Conservation (phyloP, 2,329 filamentous ascomycete species). For the Phialocephala sp. region DNA sequence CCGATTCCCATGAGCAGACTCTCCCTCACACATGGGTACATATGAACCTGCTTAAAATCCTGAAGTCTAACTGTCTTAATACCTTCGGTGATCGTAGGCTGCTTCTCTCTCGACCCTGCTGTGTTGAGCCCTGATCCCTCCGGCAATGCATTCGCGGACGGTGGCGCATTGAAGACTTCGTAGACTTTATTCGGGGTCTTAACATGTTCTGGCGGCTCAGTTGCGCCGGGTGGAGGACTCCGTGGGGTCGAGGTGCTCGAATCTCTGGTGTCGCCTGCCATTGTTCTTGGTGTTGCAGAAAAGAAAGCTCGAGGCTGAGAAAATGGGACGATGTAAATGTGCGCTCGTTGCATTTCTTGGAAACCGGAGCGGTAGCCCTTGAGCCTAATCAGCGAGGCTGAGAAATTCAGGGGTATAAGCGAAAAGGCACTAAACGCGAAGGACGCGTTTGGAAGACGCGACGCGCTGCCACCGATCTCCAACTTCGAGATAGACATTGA, state of each 20-base stretch:
- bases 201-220: slow-evolving; percentile 44
- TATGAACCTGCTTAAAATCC: slow-evolving; percentile 76
- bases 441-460: slow-evolving; percentile 20
- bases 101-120: slow-evolving; percentile 35
- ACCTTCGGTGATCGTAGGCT: slow-evolving; percentile 62
- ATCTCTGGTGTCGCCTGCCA: slow-evolving; percentile 46
- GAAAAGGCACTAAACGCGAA: slow-evolving; percentile 25
- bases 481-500: slow-evolving; percentile 5
- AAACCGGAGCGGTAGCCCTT: slow-evolving; percentile 6
- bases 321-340: slow-evolving; percentile 18
- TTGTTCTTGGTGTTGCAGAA: slow-evolving; percentile 30
- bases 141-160: slow-evolving; percentile 42
- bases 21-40: slow-evolving; percentile 83
- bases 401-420: slow-evolving; percentile 5
- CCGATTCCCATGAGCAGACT: slow-evolving; percentile 84
- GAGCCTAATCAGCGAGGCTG: slow-evolving; percentile 17
- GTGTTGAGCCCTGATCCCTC: slow-evolving; percentile 44
- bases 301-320: background rate
- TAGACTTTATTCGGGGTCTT: slow-evolving; percentile 45
- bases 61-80: slow-evolving; percentile 69
- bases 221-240: slow-evolving; percentile 45
- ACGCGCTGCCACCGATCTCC: slow-evolving; percentile 12
- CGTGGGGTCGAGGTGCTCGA: slow-evolving; percentile 33
- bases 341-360: slow-evolving; percentile 18
- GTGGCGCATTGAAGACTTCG: slow-evolving; percentile 46